Percentiles rank a stretch among this genome's conserved stretches.
These are phyloP conservation scores for Haplosporangium sp. DNA, from an alignment of 371 early-diverging fungal species.

Conservation along the genomic window DNA sequence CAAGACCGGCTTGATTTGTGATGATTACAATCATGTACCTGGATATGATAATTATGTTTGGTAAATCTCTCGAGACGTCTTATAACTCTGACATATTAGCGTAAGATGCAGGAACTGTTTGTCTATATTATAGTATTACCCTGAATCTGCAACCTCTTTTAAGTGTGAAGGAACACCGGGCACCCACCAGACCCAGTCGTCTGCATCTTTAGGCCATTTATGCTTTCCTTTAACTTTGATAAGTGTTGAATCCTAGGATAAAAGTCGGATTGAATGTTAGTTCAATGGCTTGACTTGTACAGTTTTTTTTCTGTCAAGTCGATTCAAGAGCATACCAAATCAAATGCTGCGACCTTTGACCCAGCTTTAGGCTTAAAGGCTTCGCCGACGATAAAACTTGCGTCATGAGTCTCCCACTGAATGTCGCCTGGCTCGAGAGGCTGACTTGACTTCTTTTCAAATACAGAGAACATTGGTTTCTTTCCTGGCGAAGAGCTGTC, in stretches of 20 bases:
- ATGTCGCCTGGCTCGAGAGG: constrained; percentile 18
- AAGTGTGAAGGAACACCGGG: constrained; percentile 66
- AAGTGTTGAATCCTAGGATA: constrained; percentile 77
- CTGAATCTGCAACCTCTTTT: constrained; percentile 65
- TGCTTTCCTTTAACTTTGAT: constrained; percentile 73
- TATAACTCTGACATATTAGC: neutral
- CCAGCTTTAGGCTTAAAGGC: constrained; percentile 38
- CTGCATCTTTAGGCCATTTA: constrained; percentile 71
- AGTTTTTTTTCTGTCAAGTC: neutral
- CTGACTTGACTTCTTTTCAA: constrained; percentile 23
- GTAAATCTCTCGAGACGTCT: neutral
- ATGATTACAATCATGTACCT: constrained; percentile 81
- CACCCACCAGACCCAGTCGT: constrained; percentile 87
- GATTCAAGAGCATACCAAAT: constrained; percentile 65
- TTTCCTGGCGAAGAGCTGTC: constrained; percentile 14
- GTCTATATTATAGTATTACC: constrained; percentile 56
- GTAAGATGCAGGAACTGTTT: neutral
- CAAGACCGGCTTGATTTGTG: constrained; percentile 77
- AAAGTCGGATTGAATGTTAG: neutral
- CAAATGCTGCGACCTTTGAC: constrained; percentile 83
- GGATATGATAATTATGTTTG: constrained; percentile 6
- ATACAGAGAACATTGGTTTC: constrained; percentile 53
- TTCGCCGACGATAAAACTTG: constrained; percentile 50
- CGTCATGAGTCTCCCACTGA: constrained; percentile 35
- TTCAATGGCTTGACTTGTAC: neutral